A percentile compares a stretch with the other conserved stretches of the same genome.
Evolutionary conservation across 805 yeast species (phyloP).

Genomic region (Saccharomycodes ludwigii): DNA sequence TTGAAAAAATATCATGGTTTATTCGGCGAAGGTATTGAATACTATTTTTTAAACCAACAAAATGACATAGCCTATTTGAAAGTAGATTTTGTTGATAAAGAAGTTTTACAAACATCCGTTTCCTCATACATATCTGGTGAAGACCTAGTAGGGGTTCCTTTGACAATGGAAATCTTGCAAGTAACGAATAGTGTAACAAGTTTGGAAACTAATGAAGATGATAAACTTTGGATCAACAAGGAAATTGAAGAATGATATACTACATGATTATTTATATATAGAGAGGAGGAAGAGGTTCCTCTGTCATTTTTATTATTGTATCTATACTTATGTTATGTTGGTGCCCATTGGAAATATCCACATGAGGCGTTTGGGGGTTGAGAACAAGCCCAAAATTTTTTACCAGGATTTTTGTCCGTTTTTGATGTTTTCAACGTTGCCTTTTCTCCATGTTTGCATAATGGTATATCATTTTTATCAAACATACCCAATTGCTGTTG

Average conservation of each 20-base stretch:
- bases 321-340: slow-evolving; percentile 1
- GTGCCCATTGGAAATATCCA: slow-evolving; percentile 41
- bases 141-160: slow-evolving; percentile 17
- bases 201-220: slow-evolving; percentile 18
- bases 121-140: slow-evolving; percentile 22
- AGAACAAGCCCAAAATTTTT: slow-evolving; percentile 43
- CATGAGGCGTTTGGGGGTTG: slow-evolving; percentile 30
- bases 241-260: slow-evolving; percentile 13
- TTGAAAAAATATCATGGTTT: slow-evolving; percentile 27
- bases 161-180: slow-evolving; percentile 14
- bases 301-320: slow-evolving; percentile 1
- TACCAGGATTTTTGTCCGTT: slow-evolving; percentile 32
- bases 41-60: slow-evolving; percentile 18
- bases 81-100: slow-evolving; percentile 20
- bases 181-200: slow-evolving; percentile 12
- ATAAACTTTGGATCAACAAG: slow-evolving; percentile 16
- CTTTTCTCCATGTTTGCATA: slow-evolving; percentile 36
- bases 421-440: slow-evolving; percentile 35
- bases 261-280: slow-evolving; percentile 5
- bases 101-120: slow-evolving; percentile 20
- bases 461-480: slow-evolving; percentile 10
- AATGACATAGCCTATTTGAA: slow-evolving; percentile 16
- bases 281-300: slow-evolving; percentile 1
- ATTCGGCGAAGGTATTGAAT: slow-evolving; percentile 28
- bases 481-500: slow-evolving; percentile 3